Conservation (phyloP, 768 basidiomycete genomes). For the Phaeotremella skinneri region DNA sequence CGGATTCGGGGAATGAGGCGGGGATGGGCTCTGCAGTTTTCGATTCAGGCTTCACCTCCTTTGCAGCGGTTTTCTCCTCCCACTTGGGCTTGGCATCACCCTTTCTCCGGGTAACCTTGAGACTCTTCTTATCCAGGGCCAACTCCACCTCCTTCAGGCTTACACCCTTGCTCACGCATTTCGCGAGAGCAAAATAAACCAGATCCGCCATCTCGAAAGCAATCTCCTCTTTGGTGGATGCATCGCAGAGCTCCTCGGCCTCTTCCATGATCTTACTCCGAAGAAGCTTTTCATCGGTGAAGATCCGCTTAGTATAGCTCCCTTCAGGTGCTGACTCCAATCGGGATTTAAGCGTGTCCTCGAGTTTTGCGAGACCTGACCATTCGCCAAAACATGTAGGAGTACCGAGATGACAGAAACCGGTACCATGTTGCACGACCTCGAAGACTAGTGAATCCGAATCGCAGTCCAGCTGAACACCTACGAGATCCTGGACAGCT, state of each 20-base stretch:
- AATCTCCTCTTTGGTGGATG: constrained; percentile 69
- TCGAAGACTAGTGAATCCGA: constrained; percentile 85
- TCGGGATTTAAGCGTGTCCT: constrained; percentile 71
- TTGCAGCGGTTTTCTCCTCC: constrained; percentile 55
- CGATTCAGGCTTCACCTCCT: constrained; percentile 29
- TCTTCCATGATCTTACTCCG: constrained; percentile 96
- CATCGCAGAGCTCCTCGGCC: constrained; percentile 87
- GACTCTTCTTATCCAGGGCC: constrained; percentile 79
- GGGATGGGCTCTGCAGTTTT: constrained; percentile 49
- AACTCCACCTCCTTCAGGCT: constrained; percentile 75
- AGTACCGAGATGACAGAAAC: constrained; percentile 89
- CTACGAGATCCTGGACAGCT: constrained; percentile 80
- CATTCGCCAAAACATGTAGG: constrained; percentile 84
- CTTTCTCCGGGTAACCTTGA: constrained; percentile 76
- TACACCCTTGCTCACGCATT: constrained; percentile 80
- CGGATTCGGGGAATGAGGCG: constrained; percentile 37
- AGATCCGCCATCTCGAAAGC: constrained; percentile 96
- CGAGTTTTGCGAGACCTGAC: constrained; percentile 75
- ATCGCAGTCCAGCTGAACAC: constrained; percentile 87
- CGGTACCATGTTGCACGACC: constrained; percentile 78
- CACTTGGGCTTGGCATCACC: constrained; percentile 87
- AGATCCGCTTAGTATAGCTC: constrained; percentile 85
- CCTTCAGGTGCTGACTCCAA: constrained; percentile 76
- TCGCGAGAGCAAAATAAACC: constrained; percentile 83
- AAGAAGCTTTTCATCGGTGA: constrained; percentile 75